Conservation (phyloP, 2,329 filamentous ascomycete genomes). For the Colletotrichum limetticola region DNA sequence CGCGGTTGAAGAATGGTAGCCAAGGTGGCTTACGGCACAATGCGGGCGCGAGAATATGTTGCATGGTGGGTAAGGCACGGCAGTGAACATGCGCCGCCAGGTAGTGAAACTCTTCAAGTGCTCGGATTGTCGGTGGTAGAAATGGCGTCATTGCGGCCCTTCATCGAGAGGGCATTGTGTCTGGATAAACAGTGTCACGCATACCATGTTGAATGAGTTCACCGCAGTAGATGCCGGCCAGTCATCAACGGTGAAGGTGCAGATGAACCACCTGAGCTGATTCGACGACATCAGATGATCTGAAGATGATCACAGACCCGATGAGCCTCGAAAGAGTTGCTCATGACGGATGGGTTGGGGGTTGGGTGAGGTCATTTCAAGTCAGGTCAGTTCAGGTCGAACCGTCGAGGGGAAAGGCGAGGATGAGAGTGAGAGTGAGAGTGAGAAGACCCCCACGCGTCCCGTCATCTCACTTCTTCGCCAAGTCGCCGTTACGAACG, state of each 20-base stretch:
- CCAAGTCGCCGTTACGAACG: not conserved
- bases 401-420: no score
- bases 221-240: not conserved
- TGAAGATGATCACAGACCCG: not conserved
- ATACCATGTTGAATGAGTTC: not conserved
- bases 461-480: slow-evolving; percentile 15
- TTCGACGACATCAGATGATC: not conserved
- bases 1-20: not conserved
- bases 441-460: slow-evolving; percentile 14
- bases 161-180: not conserved
- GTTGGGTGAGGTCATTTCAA: not conserved
- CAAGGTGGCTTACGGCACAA: slow-evolving; percentile 21
- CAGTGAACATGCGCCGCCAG: not conserved
- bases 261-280: not conserved
- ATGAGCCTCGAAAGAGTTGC: not conserved
- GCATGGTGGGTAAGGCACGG: not conserved
- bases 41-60: not conserved
- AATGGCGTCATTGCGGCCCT: not conserved
- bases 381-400: not conserved
- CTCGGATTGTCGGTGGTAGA: not conserved
- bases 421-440: not conserved
- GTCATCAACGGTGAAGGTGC: not conserved
- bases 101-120: not conserved
- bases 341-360: not conserved
- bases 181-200: not conserved